A percentile compares a stretch with the other conserved stretches of the same genome.
Conservation (phyloP, 2,329 filamentous ascomycete species). For the Dichotomopilus funicola region DNA sequence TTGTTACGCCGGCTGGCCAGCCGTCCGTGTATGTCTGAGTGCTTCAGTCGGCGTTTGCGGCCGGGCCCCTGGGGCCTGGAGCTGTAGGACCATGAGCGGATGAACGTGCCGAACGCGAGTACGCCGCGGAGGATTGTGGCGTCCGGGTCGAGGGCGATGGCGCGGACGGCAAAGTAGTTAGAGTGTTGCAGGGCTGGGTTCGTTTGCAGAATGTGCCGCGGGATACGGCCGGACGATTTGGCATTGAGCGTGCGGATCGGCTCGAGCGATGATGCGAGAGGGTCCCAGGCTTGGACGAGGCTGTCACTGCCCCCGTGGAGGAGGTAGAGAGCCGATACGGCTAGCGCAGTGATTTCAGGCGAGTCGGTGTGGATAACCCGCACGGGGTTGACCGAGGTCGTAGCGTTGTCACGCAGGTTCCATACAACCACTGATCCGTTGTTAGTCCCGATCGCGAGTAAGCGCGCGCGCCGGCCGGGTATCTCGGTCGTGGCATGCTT, state of each 20-base stretch:
- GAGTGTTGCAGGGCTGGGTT: conserved; percentile 58
- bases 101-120: conserved; percentile 75
- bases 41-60: conserved; percentile 71
- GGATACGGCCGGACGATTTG: conserved; percentile 72
- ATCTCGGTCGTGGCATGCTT: conserved; percentile 50
- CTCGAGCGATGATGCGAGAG: conserved; percentile 69
- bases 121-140: conserved; percentile 79
- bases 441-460: conserved; percentile 75
- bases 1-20: conserved; percentile 48
- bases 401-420: conserved; percentile 65
- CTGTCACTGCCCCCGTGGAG: conserved; percentile 94
- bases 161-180: conserved; percentile 74
- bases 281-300: conserved; percentile 93
- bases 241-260: conserved; percentile 85
- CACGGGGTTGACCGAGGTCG: conserved; percentile 61
- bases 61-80: conserved; percentile 69
- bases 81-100: conserved; percentile 92
- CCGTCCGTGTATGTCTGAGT: conserved; percentile 54
- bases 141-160: conserved; percentile 81
- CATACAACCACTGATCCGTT: conserved; percentile 73
- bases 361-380: conserved; percentile 85
- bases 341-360: conserved; percentile 76
- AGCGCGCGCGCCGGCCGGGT: conserved; percentile 75
- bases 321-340: conserved; percentile 76
- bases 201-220: conserved; percentile 57